These are phyloP conservation scores for Daedaleopsis sinensis DNA, from an alignment of 768 basidiomycete genomes.

Conservation along the genomic window DNA sequence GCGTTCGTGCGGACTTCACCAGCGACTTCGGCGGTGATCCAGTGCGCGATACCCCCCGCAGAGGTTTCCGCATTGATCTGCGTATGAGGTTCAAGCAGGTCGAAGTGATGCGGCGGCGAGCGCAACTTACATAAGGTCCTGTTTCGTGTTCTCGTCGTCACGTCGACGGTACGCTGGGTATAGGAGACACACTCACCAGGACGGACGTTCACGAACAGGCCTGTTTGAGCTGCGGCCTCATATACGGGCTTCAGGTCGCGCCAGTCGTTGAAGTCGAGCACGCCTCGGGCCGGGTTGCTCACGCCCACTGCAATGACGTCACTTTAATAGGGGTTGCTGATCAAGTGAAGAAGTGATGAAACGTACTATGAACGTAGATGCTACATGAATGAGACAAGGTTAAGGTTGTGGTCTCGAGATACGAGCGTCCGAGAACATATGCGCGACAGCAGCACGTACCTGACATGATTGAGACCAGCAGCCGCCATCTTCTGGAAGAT, in stretches of 20 bases:
- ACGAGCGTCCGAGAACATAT: background rate
- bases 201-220: conserved; percentile 78
- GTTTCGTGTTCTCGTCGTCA: background rate
- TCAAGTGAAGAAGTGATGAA: background rate
- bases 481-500: conserved; percentile 83
- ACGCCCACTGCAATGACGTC: conserved; percentile 46
- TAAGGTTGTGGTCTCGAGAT: background rate
- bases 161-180: background rate
- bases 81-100: background rate
- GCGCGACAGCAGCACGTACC: conserved; percentile 28
- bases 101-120: background rate
- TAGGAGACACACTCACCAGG: conserved; percentile 53
- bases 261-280: conserved; percentile 73
- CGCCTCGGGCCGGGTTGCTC: conserved; percentile 72
- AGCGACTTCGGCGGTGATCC: conserved; percentile 70
- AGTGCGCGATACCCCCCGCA: conserved; percentile 72
- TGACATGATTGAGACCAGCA: conserved; percentile 76
- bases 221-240: conserved; percentile 72
- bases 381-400: conserved; percentile 1
- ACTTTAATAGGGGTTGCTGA: background rate
- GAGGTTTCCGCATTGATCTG: conserved; percentile 83
- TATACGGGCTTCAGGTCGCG: conserved; percentile 71
- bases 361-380: conserved; percentile 71
- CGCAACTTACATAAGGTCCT: conserved; percentile 32
- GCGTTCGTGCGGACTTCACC: conserved; percentile 75